These are phyloP conservation scores for Sphagnum magellanicum DNA, from an alignment of 228 moss, liverwort and hornwort genomes.

Conservation along the genomic window DNA sequence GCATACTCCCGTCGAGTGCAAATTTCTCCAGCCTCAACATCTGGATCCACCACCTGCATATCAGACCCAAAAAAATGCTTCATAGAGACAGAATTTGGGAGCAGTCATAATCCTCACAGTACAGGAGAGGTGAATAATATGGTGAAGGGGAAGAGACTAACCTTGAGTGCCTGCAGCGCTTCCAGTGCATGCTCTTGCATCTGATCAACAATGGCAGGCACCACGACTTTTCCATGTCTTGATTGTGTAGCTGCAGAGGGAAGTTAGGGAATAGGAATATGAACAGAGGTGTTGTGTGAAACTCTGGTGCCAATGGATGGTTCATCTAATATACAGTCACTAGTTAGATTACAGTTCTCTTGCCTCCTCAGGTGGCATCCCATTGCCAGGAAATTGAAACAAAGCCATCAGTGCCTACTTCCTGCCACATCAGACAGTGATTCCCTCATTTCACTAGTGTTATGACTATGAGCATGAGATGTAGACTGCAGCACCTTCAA, in stretches of 20 bases:
- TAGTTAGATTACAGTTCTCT: neutral
- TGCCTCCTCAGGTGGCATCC: neutral
- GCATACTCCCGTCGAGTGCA: slow-evolving; percentile 93
- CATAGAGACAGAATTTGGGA: neutral
- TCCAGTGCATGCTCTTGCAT: slow-evolving; percentile 89
- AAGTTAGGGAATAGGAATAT: slow-evolving; percentile 46
- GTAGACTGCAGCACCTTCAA: too few species aligned
- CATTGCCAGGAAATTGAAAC: neutral
- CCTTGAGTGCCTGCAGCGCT: slow-evolving; percentile 90
- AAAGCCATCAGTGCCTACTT: too few species aligned
- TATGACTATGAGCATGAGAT: too few species aligned
- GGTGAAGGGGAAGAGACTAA: slow-evolving; percentile 10
- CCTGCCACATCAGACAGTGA: neutral
- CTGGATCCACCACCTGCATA: slow-evolving; percentile 77
- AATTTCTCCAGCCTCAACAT: slow-evolving; percentile 64
- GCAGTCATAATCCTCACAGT: too few species aligned
- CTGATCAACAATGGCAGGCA: slow-evolving; percentile 77
- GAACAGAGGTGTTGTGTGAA: slow-evolving; percentile 46
- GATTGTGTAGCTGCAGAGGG: slow-evolving; percentile 62
- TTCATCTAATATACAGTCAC: slow-evolving; percentile 22
- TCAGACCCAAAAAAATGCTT: too few species aligned
- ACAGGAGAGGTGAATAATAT: too few species aligned
- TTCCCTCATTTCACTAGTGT: slow-evolving; percentile 12
- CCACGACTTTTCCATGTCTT: slow-evolving; percentile 62
- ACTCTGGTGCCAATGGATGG: slow-evolving; percentile 34